Percentiles rank a stretch among this genome's conserved stretches.
phyloP scores from a whole-genome alignment of 1,139 yeast genomes.

The Zygosaccharomyces pseudobailii region DNA sequence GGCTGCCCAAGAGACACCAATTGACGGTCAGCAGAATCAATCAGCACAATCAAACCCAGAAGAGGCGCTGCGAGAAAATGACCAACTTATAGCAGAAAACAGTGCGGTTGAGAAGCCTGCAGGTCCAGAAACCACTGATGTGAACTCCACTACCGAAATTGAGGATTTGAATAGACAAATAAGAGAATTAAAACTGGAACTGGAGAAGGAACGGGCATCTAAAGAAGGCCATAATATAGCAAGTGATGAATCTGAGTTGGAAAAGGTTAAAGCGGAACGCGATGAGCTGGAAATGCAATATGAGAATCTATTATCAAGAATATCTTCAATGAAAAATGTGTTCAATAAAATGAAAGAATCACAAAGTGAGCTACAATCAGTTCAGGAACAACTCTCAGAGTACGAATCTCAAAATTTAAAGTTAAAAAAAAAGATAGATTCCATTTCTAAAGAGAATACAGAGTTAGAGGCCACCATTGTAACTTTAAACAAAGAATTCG shows the following conservation, averaged over 20 bases:
- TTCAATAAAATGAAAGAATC: conserved; percentile 73
- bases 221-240: conserved; percentile 10
- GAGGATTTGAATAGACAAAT: conserved; percentile 25
- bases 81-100: not conserved
- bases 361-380: conserved; percentile 61
- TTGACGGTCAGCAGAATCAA: not conserved
- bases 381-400: conserved; percentile 42
- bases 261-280: conserved; percentile 48
- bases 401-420: conserved; percentile 37
- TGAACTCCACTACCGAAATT: not conserved
- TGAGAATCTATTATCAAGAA: conserved; percentile 64
- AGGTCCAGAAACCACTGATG: not conserved
- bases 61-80: not conserved
- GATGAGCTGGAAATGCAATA: conserved; percentile 68
- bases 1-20: not conserved
- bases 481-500: conserved; percentile 49
- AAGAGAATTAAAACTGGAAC: conserved; percentile 25
- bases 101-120: conserved; percentile 5
- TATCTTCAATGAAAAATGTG: conserved; percentile 75
- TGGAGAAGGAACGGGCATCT: conserved; percentile 13
- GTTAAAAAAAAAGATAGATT: conserved; percentile 32
- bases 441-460: conserved; percentile 29
- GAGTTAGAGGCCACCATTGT: conserved; percentile 35
- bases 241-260: conserved; percentile 36
- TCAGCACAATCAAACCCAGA: not conserved